Conservation (phyloP, 2,329 filamentous ascomycete genomes). For the Alternaria ventricosa region DNA sequence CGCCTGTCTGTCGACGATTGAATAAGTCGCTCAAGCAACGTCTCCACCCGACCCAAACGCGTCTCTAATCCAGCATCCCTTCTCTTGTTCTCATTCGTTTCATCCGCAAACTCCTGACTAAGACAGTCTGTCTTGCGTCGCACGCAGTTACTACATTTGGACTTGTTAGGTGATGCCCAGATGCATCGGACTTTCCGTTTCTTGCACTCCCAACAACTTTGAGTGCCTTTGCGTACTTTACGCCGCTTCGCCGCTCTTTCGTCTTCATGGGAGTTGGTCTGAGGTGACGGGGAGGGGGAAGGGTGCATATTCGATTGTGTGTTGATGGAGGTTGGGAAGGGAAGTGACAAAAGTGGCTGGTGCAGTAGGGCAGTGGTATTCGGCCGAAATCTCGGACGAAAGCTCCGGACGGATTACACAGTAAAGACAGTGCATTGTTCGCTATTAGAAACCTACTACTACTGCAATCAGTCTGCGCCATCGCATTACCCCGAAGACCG, state of each 20-base stretch:
- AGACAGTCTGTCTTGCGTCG: constrained; percentile 25
- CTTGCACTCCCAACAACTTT: constrained; percentile 50
- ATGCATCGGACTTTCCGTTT: constrained; percentile 35
- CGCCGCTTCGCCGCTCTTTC: constrained; percentile 17
- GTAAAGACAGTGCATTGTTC: background rate
- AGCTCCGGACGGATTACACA: background rate
- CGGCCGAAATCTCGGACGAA: constrained; percentile 1
- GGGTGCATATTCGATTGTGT: background rate
- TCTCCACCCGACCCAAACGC: constrained; percentile 1
- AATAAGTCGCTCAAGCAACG: constrained; percentile 14
- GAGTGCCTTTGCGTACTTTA: constrained; percentile 48
- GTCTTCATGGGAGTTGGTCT: background rate
- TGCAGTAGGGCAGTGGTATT: background rate
- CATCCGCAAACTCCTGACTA: constrained; percentile 29
- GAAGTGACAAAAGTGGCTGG: background rate
- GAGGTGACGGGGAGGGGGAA: background rate
- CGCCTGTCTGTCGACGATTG: background rate
- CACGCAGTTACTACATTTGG: constrained; percentile 22
- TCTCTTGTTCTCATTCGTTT: background rate
- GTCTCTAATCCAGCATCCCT: background rate
- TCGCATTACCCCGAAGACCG: background rate
- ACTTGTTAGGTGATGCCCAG: constrained; percentile 9
- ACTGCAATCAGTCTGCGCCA: background rate
- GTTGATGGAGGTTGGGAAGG: background rate
- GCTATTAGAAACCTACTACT: background rate